Evolutionary conservation across 805 yeast genomes (phyloP).

Genomic region (Monosporozyma aquatica): DNA sequence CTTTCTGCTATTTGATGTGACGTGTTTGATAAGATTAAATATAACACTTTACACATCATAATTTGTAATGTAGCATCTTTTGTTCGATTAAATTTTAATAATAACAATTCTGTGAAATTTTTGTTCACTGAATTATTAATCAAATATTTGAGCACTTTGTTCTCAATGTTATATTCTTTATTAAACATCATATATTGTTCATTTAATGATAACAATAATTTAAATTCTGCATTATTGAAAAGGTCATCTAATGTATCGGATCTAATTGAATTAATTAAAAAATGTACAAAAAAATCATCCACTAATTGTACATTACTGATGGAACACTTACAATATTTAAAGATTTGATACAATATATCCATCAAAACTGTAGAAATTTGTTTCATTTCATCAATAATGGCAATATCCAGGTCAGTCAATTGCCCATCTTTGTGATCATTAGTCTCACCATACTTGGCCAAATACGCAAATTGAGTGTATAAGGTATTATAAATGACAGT

Average conservation of each 20-base stretch:
- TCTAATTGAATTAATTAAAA: slow-evolving; percentile 38
- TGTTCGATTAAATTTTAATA: slow-evolving; percentile 64
- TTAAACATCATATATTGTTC: slow-evolving; percentile 75
- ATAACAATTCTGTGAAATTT: slow-evolving; percentile 57
- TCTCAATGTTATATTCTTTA: slow-evolving; percentile 28
- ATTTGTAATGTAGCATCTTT: slow-evolving; percentile 67
- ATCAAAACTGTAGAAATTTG: slow-evolving; percentile 37
- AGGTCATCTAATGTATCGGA: slow-evolving; percentile 43
- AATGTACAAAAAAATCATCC: slow-evolving; percentile 38
- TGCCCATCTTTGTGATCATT: slow-evolving; percentile 5
- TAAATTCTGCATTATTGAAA: slow-evolving; percentile 58
- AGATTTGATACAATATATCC: slow-evolving; percentile 47
- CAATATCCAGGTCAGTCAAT: slow-evolving; percentile 23
- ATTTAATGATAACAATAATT: slow-evolving; percentile 62
- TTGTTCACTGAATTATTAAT: slow-evolving; percentile 36
- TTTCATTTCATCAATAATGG: slow-evolving; percentile 29
- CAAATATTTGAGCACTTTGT: slow-evolving; percentile 51
- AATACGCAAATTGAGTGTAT: slow-evolving; percentile 31
- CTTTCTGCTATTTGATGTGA: slow-evolving; percentile 44
- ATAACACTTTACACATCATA: slow-evolving; percentile 69
- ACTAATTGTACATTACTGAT: slow-evolving; percentile 35
- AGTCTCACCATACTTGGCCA: slow-evolving; percentile 24
- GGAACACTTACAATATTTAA: slow-evolving; percentile 41
- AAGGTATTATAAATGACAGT: slow-evolving; percentile 36
- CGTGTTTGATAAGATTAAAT: slow-evolving; percentile 56